Percentiles rank a stretch among this genome's conserved stretches.
Evolutionary conservation across 1,139 yeast genomes (phyloP).

Genomic region (Debaryomyces subglobosus): DNA sequence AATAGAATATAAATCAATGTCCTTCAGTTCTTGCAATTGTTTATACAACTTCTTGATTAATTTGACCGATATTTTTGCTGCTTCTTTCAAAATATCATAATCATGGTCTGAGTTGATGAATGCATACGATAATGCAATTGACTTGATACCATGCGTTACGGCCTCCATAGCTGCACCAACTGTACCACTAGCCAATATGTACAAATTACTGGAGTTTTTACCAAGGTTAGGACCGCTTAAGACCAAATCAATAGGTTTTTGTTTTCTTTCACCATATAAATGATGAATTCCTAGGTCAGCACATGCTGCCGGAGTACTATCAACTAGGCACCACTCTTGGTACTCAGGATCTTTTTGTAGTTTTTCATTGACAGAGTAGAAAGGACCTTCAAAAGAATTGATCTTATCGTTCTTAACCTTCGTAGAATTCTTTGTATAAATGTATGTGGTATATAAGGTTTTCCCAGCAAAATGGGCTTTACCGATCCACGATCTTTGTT

Average conservation of each 20-base stretch:
- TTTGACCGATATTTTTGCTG: slow-evolving; percentile 68
- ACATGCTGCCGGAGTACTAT: slow-evolving; percentile 96
- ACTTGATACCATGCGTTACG: slow-evolving; percentile 70
- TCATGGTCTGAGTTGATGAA: slow-evolving; percentile 61
- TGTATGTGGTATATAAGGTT: slow-evolving; percentile 66
- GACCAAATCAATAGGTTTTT: slow-evolving; percentile 75
- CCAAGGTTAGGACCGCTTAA: slow-evolving; percentile 96
- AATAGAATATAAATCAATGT: slow-evolving; percentile 75
- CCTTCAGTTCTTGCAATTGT: slow-evolving; percentile 52
- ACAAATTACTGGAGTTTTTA: slow-evolving; percentile 86
- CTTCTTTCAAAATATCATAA: slow-evolving; percentile 58
- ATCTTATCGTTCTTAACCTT: slow-evolving; percentile 22
- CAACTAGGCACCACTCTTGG: slow-evolving; percentile 83
- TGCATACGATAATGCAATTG: slow-evolving; percentile 85
- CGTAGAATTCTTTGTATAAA: slow-evolving; percentile 55
- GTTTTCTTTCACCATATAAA: slow-evolving; percentile 49
- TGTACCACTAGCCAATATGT: slow-evolving; percentile 92
- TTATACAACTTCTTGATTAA: slow-evolving; percentile 59
- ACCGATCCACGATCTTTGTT: slow-evolving; percentile 91
- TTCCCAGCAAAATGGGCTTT: slow-evolving; percentile 95
- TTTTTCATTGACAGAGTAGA: slow-evolving; percentile 44
- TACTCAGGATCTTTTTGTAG: slow-evolving; percentile 31
- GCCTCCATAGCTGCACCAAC: slow-evolving; percentile 98
- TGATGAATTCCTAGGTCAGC: slow-evolving; percentile 88
- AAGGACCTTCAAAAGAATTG: slow-evolving; percentile 73